Percentiles rank a stretch among this genome's conserved stretches.
Evolutionary conservation across 1,284 basidiomycete species (phyloP).

Genomic region (Pholiota adiposa): DNA sequence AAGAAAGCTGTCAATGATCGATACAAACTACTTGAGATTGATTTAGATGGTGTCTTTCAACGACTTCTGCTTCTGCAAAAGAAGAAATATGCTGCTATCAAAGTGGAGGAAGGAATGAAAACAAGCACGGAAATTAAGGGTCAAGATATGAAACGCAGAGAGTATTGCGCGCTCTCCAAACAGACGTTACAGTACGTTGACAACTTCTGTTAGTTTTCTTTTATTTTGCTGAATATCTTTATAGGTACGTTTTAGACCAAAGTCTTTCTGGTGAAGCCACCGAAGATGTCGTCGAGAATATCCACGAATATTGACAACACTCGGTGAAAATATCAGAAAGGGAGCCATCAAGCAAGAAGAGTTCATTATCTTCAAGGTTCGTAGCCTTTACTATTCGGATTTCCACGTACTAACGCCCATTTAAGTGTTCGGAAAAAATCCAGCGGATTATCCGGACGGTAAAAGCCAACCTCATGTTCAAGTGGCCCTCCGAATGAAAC

Average conservation of each 20-base stretch:
- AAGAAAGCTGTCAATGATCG: slow-evolving; percentile 96
- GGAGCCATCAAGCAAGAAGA: slow-evolving; percentile 87
- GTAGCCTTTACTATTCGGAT: slow-evolving; percentile 13
- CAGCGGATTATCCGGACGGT: slow-evolving; percentile 94
- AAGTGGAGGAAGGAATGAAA: slow-evolving; percentile 78
- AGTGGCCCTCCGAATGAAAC: slow-evolving; percentile 92
- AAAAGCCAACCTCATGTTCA: slow-evolving; percentile 97
- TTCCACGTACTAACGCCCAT: neutral
- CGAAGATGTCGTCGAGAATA: slow-evolving; percentile 88
- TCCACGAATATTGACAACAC: slow-evolving; percentile 88
- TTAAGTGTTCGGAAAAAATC: slow-evolving; percentile 91
- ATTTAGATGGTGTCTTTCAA: slow-evolving; percentile 94
- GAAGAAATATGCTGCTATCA: slow-evolving; percentile 99
- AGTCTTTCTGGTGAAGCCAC: slow-evolving; percentile 92
- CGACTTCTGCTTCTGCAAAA: slow-evolving; percentile 94
- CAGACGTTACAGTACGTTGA: slow-evolving; percentile 83
- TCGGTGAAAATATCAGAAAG: slow-evolving; percentile 78
- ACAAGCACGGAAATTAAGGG: slow-evolving; percentile 93
- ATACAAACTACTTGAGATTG: slow-evolving; percentile 96
- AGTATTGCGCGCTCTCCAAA: slow-evolving; percentile 94
- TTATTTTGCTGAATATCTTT: neutral
- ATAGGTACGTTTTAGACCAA: slow-evolving; percentile 85
- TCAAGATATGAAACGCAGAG: slow-evolving; percentile 98
- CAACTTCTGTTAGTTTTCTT: neutral
- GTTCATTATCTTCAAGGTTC: slow-evolving; percentile 92